Base-by-base conservation (phyloP, 108 stramenopile genomes). In the Cylindrotheca fusiformis region DNA sequence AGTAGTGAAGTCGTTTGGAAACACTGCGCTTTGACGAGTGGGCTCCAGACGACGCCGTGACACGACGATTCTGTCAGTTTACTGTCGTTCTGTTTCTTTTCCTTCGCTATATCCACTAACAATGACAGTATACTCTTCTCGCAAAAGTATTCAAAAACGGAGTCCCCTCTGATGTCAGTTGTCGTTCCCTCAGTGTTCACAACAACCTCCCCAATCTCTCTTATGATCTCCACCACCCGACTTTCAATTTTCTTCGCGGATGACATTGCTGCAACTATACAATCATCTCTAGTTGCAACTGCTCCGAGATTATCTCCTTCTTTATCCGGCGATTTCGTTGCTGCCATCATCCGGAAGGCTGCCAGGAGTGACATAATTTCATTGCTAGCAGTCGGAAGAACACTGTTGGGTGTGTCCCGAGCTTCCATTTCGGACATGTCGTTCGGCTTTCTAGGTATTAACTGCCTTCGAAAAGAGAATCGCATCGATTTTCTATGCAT, bases 81-180 rank as follows among this genome's bases (percentile, higher is more conserved):
- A 2, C 36, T 32, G 20, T 47, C 48, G 14, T 17, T 32, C n/a
- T 58, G 63, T 33, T 31, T 48, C 49, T 67, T 77, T 48, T 74
- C 76, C 44, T 76, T 73, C 3, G 84, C 69, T 32, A 88, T 85
- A 45, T 89, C 91, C 1, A 93, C 78, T 26, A 93, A 59, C 65
- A 93, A 65, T 1, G 84, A 74, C 0, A 89, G 61, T 4, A 93
- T 79, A 49, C 78, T 80, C 63, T 93, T 93, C 62, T 93, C 88
- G 66, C 88, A 93, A 73, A 93, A 89, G 65, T 93, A 93, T 22
- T 85, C 88, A 78, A 92, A 92, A 10, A 87, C 71, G 28, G 84
- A 52, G 56, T 74, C 72, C 3, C 63, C 59, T 48, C 65, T 26
- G 5, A 74, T 58, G 12, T 17, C 8, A 8, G 18, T 25, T 25